Base-by-base conservation (phyloP, 495 filamentous ascomycete genomes). In the Venustampulla echinocandica region DNA sequence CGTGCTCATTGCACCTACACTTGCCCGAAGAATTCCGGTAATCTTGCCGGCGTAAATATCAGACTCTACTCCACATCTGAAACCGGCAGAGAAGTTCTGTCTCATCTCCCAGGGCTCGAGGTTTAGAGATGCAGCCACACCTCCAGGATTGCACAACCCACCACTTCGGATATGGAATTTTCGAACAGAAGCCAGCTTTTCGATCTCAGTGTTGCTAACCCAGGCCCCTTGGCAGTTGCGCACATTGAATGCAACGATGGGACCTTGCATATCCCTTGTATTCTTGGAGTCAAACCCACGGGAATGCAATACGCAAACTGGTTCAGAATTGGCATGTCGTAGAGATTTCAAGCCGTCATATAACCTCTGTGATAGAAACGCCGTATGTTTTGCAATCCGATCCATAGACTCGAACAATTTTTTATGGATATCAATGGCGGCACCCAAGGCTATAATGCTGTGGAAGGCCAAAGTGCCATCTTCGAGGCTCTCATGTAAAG, bases 391-490 rank as follows among this genome's bases (percentile, higher is more conserved):
- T n/a, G 85, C 81, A 14, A 95, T 73, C 24, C 75, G 67, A 1
- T 59, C 58, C 73, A 94, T 85, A 1, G 77, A 76, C 1, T 78
- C 78, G 50, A 83, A 95, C 0, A 95, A 62, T 19, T 75, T 69
- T 36, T 63, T 42, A 54, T 95, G 88, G 0, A 76, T 73, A 23
- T 78, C 68, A 32, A 97, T 64, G 2, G 89, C 90, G 1, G 75
- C 65, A 50, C 82, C 79, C 10, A 95, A 62, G 1, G 89, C 90
- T 30, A 94, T 67, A 42, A 95, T 95, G 54, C 63, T 93, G 58
- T 97, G 90, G 44, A 93, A 80, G 10, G 90, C 85, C 15, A 92
- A 63, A 1, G 90, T 95, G 4, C 90, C 90, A 65, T 97, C 89
- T 60, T 97, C 90, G 5, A 97, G 70, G 18, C 71, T 71, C 22